Evolutionary conservation across 768 basidiomycete genomes (phyloP).

Genomic region (Termitomyces sp.): DNA sequence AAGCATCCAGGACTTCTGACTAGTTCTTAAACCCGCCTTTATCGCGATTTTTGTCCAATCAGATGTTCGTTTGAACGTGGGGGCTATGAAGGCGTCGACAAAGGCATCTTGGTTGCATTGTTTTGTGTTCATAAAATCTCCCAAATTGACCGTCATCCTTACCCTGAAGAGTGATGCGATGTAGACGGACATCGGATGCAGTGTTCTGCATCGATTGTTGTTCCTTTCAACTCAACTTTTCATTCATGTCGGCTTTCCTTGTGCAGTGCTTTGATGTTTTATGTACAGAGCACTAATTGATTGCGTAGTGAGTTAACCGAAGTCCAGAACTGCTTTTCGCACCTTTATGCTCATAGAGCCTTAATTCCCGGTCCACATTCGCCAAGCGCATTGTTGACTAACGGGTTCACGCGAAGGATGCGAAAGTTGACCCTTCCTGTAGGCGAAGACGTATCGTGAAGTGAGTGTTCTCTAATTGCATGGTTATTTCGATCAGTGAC

Average conservation of each 20-base stretch:
- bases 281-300: constrained; percentile 15
- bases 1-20: constrained; percentile 2
- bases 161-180: constrained; percentile 15
- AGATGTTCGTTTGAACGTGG: not conserved
- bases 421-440: constrained; percentile 9
- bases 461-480: constrained; percentile 11
- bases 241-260: constrained; percentile 9
- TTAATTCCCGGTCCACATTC: constrained; percentile 14
- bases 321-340: constrained; percentile 8
- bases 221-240: constrained; percentile 6
- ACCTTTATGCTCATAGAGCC: constrained; percentile 9
- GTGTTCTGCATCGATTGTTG: constrained; percentile 1
- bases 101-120: constrained; percentile 1
- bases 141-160: not conserved
- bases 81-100: not conserved
- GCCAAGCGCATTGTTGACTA: constrained; percentile 11
- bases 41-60: constrained; percentile 30
- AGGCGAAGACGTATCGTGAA: not conserved
- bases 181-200: constrained; percentile 11
- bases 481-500: constrained; percentile 16
- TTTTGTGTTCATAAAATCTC: not conserved
- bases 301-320: constrained; percentile 13
- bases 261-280: constrained; percentile 10
- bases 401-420: constrained; percentile 10
- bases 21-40: constrained; percentile 14